Base-by-base conservation (phyloP, 192 early-diverging fungal species). In the Podila epicladia region DNA sequence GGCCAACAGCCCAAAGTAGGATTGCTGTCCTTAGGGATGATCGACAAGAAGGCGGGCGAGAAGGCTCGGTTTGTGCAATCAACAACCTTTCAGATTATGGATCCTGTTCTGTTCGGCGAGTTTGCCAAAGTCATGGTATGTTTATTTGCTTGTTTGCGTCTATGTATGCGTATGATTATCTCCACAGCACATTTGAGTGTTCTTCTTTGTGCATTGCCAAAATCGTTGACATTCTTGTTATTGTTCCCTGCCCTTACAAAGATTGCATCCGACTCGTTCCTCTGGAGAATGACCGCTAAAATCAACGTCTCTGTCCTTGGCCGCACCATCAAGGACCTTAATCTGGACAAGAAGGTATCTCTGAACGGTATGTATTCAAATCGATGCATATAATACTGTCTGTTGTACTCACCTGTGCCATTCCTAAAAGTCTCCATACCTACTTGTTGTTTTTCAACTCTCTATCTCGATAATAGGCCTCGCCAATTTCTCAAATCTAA, bases 61-160 rank as follows among this genome's bases (percentile, higher is more conserved):
- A 78, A 78, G 59, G 75, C 69, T 1, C 24, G 63, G 37, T 78
- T 78, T 48, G 29, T 50, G 2, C 69, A 78, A 51, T 31, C 63
- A 31, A 78, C 75, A 0, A 63, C 53, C 4, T 78, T 78, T 53
- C 57, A 71, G 64, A 78, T 78, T 26, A 59, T 45, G 29, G 75
- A 78, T n/a, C 58, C 75, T 24, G 63, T 62, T n/a, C 64, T 78
- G 12, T 78, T 78, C 71, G 68, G 69, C 35, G 75, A 78, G 24
- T 78, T 78, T 67, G 75, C 75, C 24, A 78, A 78, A 65, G 63
- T 67, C 55, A 78, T 78, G 75, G 75, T 78, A 60, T 28, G 64
- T 33, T 0, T 4, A 22, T 12, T 41, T 62, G 20, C 8, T 62
- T 33, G 32, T 8, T 53, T 32, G 35, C 35, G 12, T 65, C 17